Base-by-base conservation (phyloP, 148 eudicot species). In the Rheum nobile region DNA sequence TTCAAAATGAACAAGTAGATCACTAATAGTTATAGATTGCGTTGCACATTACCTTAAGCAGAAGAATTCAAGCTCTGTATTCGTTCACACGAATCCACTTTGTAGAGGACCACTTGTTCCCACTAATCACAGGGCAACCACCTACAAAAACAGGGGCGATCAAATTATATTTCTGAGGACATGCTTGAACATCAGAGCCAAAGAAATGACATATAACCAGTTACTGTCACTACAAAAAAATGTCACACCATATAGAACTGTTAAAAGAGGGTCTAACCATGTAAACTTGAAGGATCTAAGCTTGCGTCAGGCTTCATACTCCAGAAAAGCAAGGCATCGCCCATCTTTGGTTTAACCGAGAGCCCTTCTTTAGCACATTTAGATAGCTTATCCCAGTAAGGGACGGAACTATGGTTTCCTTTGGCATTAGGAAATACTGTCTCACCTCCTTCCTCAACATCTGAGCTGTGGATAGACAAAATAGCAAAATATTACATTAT, bases 361-460 rank as follows among this genome's bases (percentile, higher is more conserved):
- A 91, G 85, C 71, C 98, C 98, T 78, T 77, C 86, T 82, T 93
- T 88, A 41, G 86, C 97, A 78, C 98, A 93, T 85, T 91, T 82
- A 79, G 98, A 94, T 65, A 89, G 79, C 82, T 94, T 88, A 74
- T 94, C 85, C 96, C 96, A 94, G 79, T 84, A 88, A 67, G 98
- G 96, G 8, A 91, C 90, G 21, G 86, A 79, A 77, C 90, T 88
- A 75, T 75, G 29, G 75, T 94, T 91, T 76, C 91, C 97, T 80
- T 88, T 88, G 67, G 98, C 97, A 78, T 77, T 47, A 59, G 98
- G 98, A 77, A 89, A 94, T 29, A 94, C 93, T 2, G 97, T 94
- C 76, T 94, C 98, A 77, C 98, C 98, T 71, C 98, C 98, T 83
- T 88, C 90, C 83, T 94, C 98, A 80, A 89, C 98, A 80, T 91